Conservation (phyloP, 202 grass and related monocot genomes). For the Setaria italica region DNA sequence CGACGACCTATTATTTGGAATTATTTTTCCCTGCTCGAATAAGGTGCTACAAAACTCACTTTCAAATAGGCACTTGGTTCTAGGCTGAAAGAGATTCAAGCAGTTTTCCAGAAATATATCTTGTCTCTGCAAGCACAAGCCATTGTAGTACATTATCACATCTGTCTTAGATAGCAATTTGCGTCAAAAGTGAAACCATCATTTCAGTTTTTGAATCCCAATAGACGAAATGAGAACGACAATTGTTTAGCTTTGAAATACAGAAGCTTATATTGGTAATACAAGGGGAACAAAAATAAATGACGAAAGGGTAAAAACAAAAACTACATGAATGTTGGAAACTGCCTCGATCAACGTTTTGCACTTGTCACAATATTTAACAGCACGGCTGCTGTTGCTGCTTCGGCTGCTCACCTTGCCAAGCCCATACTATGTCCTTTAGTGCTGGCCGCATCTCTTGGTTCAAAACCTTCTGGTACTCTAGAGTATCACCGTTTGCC, state of each 20-base stretch:
- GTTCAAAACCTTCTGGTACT: conserved; percentile 80
- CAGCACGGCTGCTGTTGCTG: conserved; percentile 22
- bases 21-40: neutral
- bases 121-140: neutral
- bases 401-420: conserved; percentile 80
- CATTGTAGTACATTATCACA: neutral
- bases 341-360: neutral
- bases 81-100: neutral
- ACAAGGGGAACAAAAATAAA: conserved; percentile 30
- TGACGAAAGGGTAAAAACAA: neutral
- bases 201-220: neutral
- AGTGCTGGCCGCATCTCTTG: conserved; percentile 83
- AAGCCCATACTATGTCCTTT: conserved; percentile 94
- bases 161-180: neutral
- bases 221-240: neutral
- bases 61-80: neutral
- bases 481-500: conserved; percentile 80
- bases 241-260: neutral
- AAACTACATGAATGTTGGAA: conserved; percentile 26
- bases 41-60: neutral
- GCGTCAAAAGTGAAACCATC: neutral
- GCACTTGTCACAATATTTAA: conserved; percentile 9
- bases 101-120: neutral
- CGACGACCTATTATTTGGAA: neutral
- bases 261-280: conserved; percentile 11